Base-by-base conservation (phyloP, 129 eudicot species). In the Flaveria sonorensis region DNA sequence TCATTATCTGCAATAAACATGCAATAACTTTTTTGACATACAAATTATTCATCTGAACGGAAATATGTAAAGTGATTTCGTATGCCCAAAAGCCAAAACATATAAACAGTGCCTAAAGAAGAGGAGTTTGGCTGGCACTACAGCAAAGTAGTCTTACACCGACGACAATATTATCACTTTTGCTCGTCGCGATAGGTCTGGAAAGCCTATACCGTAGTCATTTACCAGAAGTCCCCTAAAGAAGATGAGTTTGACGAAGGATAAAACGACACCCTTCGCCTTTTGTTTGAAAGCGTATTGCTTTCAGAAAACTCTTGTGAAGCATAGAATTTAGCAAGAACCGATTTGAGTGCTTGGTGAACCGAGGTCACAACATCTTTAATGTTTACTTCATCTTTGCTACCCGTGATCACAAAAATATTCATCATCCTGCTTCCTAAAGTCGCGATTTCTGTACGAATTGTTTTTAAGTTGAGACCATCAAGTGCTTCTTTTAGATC, bases 311-410 rank as follows among this genome's bases (percentile, higher is more conserved):
- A 82, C 77, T 92, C 97, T 66, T 92, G 88, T 12, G 97, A 86
- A 40, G 96, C 96, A 36, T 89, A 86, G 81, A 87, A 87, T 70
- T 89, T 92, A 67, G 89, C 97, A 6, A 92, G 96, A 68, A 89
- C 97, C 3, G 96, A 89, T 61, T 76, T 84, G 51, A 92, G 76
- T 2, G 97, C 89, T 45, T 86, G 86, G 52, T 70, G 89, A 28
- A 92, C 86, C 23, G 88, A 75, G 69, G 9, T 83, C 43, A 62
- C 68, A 36, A 92, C 74, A 59, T 85, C 88, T 3, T 82, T 70
- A 28, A 75, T 63, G 7, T 84, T 75, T 52, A 70, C 86, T 12
- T 85, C 85, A 67, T 89, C 82, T 80, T 88, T 79, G 79, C 72
- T 63, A 39, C 89, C 86, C 28, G 84, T 87, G 52, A 92, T 80